A percentile compares a stretch with the other conserved stretches of the same genome.
Conservation (phyloP, 805 yeast genomes). For the Aciculoconidium aculeatum region DNA sequence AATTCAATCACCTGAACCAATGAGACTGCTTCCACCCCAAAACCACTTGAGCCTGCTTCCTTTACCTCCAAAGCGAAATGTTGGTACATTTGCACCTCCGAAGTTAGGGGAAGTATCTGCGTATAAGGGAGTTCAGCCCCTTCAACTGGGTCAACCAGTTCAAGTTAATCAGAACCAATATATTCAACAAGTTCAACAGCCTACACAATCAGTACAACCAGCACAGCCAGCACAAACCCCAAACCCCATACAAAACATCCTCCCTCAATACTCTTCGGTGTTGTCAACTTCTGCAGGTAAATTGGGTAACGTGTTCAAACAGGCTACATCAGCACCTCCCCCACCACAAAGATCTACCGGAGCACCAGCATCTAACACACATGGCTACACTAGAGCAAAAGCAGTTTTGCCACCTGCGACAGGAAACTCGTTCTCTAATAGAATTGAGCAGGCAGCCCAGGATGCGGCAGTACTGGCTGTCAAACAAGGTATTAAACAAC, state of each 20-base stretch:
- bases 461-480: too few species aligned
- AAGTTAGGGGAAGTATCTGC: slow-evolving; percentile 10
- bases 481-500: too few species aligned
- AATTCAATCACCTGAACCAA: too few species aligned
- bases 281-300: too few species aligned
- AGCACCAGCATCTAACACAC: too few species aligned
- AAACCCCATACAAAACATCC: background rate
- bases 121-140: slow-evolving; percentile 7
- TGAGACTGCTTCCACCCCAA: background rate
- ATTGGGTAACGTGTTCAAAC: too few species aligned
- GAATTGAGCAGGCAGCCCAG: too few species aligned
- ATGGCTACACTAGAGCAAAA: too few species aligned
- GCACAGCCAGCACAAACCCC: slow-evolving; percentile 6
- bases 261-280: background rate
- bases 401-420: too few species aligned
- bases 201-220: slow-evolving; percentile 5
- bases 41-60: too few species aligned
- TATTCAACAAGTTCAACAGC: slow-evolving; percentile 6
- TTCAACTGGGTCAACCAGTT: slow-evolving; percentile 4
- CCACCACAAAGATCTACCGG: too few species aligned
- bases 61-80: slow-evolving; percentile 41
- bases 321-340: background rate
- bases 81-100: slow-evolving; percentile 21
- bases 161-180: slow-evolving; percentile 10
- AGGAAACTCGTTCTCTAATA: too few species aligned